Evolutionary conservation across 495 filamentous ascomycete species (phyloP).

Genomic region (Trichoderma erinaceum): DNA sequence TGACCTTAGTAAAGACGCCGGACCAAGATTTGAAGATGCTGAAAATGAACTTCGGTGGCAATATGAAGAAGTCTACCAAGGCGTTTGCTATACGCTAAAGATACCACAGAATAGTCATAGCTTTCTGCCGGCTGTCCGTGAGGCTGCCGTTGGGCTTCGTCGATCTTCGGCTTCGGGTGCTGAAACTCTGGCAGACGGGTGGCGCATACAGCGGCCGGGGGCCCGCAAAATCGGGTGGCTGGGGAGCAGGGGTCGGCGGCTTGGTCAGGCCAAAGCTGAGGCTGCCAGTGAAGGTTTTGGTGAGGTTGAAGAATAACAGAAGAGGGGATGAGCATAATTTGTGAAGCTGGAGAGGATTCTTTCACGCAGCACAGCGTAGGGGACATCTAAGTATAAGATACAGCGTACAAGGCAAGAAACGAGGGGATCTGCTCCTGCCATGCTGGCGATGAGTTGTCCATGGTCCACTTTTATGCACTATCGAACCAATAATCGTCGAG

Average conservation of each 20-base stretch:
- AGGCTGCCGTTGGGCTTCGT: not conserved
- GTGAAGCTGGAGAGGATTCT: not conserved
- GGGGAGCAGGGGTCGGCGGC: not conserved
- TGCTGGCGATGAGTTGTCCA: conserved; percentile 6
- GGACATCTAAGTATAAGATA: not conserved
- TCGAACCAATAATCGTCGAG: not conserved
- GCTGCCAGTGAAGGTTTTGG: not conserved
- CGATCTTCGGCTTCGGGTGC: not conserved
- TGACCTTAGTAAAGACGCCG: not conserved
- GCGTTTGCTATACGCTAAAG: too few relatives aligned
- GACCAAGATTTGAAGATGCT: not conserved
- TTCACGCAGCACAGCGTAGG: not conserved
- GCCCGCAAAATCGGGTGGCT: conserved; percentile 13
- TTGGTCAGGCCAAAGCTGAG: not conserved
- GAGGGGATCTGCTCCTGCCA: not conserved
- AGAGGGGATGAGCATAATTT: not conserved
- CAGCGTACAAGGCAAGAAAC: too few relatives aligned
- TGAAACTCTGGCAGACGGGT: conserved; percentile 9
- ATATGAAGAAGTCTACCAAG: too few relatives aligned
- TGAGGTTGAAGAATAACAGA: not conserved
- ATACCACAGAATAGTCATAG: not conserved
- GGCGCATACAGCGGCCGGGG: conserved; percentile 4
- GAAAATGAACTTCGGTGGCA: not conserved
- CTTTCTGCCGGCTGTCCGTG: not conserved
- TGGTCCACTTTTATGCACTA: not conserved